A percentile compares a stretch with the other conserved stretches of the same genome.
phyloP scores from a whole-genome alignment of 768 basidiomycete genomes.

The Pleurotus tuoliensis region DNA sequence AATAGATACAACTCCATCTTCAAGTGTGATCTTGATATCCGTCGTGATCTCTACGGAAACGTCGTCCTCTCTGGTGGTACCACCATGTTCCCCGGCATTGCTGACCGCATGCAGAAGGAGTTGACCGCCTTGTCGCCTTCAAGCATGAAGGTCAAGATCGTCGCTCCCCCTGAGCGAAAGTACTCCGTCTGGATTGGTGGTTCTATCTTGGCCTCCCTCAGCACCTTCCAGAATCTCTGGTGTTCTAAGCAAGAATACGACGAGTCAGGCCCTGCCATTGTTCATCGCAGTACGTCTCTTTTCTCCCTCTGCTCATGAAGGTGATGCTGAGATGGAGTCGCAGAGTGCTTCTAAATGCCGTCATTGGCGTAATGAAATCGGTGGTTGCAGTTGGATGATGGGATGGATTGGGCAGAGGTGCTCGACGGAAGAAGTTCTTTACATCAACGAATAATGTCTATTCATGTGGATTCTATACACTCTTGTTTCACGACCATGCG shows the following conservation, averaged over 20 bases:
- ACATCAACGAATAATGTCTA: conserved; percentile 4
- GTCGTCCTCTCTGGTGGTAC: conserved; percentile 87
- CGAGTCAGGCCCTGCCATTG: conserved; percentile 75
- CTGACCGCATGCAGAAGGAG: conserved; percentile 96
- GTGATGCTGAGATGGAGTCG: neutral
- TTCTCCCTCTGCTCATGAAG: neutral
- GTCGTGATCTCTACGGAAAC: conserved; percentile 78
- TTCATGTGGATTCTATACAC: conserved; percentile 7
- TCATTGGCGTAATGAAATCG: neutral
- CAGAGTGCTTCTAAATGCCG: conserved; percentile 1
- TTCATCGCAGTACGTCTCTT: conserved; percentile 63
- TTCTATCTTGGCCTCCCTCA: conserved; percentile 81
- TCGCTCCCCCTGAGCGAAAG: conserved; percentile 90
- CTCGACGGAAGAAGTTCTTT: conserved; percentile 5
- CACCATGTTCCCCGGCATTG: conserved; percentile 95
- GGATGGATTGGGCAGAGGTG: neutral
- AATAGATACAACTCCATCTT: conserved; percentile 79
- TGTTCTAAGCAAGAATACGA: conserved; percentile 92
- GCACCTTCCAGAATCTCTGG: conserved; percentile 97
- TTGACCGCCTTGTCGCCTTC: conserved; percentile 79
- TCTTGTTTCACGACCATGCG: no score
- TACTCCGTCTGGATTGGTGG: conserved; percentile 97
- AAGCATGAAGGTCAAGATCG: conserved; percentile 95
- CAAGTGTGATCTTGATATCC: conserved; percentile 85
- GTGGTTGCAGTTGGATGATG: neutral